Conservation (phyloP, 768 basidiomycete genomes). For the Pleurotus citrinopileatus region DNA sequence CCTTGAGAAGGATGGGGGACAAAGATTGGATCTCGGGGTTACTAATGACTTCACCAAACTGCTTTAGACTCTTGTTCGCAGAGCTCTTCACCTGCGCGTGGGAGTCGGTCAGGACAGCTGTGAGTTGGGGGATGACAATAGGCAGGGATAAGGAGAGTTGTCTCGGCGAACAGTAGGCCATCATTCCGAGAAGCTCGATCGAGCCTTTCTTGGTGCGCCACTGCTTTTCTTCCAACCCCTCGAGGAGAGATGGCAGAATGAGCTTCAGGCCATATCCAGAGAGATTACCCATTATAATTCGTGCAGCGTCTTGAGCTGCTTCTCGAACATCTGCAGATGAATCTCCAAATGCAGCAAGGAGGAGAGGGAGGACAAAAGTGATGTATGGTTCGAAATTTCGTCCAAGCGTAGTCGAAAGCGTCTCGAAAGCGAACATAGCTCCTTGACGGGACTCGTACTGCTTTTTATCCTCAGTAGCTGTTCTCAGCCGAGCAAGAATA, state of each 20-base stretch:
- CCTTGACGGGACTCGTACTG: constrained; percentile 86
- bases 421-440: constrained; percentile 93
- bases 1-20: constrained; percentile 87
- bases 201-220: constrained; percentile 98
- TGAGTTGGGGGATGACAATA: constrained; percentile 94
- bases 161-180: constrained; percentile 97
- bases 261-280: constrained; percentile 96
- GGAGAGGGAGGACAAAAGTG: constrained; percentile 74
- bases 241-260: constrained; percentile 85
- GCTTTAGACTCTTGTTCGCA: constrained; percentile 94
- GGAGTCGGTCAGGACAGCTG: constrained; percentile 93
- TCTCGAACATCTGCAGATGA: constrained; percentile 84
- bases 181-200: constrained; percentile 94
- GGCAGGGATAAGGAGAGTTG: constrained; percentile 94
- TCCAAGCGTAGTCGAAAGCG: constrained; percentile 80
- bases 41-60: constrained; percentile 97
- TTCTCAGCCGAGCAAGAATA: constrained; percentile 68
- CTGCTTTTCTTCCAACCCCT: constrained; percentile 94
- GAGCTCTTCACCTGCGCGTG: constrained; percentile 93
- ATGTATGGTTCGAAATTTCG: constrained; percentile 94
- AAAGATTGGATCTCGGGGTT: constrained; percentile 96
- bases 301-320: constrained; percentile 87
- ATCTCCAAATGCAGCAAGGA: constrained; percentile 87
- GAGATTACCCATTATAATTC: constrained; percentile 92
- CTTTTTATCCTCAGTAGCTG: constrained; percentile 87